These are phyloP conservation scores for Colletotrichum melonis DNA, from an alignment of 2,329 filamentous ascomycete species.

Conservation along the genomic window DNA sequence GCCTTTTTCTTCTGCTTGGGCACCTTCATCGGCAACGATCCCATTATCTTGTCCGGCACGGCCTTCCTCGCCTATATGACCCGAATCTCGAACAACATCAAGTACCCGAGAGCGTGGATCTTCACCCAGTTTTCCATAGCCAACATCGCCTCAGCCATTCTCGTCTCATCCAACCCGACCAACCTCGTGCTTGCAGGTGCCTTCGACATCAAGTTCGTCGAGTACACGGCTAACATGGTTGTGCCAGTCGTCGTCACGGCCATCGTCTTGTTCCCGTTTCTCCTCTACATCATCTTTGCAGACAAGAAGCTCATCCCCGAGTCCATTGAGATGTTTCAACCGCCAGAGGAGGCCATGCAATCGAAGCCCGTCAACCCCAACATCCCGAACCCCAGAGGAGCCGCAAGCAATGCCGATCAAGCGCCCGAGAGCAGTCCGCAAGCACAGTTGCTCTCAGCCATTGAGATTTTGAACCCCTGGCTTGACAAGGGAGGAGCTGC, in stretches of 20 bases:
- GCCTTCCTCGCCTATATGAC: constrained; percentile 84
- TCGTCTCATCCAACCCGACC: constrained; percentile 83
- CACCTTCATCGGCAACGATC: constrained; percentile 79
- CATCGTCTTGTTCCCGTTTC: constrained; percentile 75
- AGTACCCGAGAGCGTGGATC: constrained; percentile 78
- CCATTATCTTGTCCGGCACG: constrained; percentile 79
- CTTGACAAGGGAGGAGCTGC: constrained; percentile 74
- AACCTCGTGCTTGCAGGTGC: constrained; percentile 81
- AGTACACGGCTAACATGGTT: constrained; percentile 83
- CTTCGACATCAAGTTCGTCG: constrained; percentile 77
- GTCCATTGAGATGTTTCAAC: constrained; percentile 75
- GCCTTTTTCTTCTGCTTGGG: constrained; percentile 77
- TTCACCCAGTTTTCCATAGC: constrained; percentile 77
- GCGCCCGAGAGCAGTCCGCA: constrained; percentile 39
- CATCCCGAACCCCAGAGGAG: constrained; percentile 73
- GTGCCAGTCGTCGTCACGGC: constrained; percentile 77
- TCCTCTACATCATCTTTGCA: constrained; percentile 77
- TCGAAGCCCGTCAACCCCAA: constrained; percentile 77
- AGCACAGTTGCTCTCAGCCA: not conserved
- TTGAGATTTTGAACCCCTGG: constrained; percentile 80
- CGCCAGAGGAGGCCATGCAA: constrained; percentile 66
- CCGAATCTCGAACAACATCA: constrained; percentile 77
- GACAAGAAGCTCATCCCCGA: constrained; percentile 72
- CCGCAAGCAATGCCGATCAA: constrained; percentile 63
- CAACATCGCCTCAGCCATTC: constrained; percentile 79